These are phyloP conservation scores for Gynandropsis gynandra DNA, from an alignment of 345 rosid genomes.

Conservation along the genomic window DNA sequence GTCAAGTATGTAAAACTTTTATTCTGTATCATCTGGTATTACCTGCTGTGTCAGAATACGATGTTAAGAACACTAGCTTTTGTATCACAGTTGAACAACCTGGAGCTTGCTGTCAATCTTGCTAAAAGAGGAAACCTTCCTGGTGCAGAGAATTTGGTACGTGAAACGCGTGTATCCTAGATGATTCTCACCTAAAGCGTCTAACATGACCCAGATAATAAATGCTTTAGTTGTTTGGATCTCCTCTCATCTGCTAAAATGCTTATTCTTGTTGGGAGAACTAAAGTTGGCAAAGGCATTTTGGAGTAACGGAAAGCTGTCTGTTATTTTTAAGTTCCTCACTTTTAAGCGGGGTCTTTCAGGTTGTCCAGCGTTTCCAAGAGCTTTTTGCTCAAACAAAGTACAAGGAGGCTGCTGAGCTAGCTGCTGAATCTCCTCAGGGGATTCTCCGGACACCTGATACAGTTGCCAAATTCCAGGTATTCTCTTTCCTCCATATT, in stretches of 20 bases:
- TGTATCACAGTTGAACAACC: conserved; percentile 71
- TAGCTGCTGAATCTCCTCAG: conserved; percentile 99
- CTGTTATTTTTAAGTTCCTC: conserved; percentile 7
- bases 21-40: conserved; percentile 3
- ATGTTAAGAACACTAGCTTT: conserved; percentile 19
- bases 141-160: conserved; percentile 98
- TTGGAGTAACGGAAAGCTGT: conserved; percentile 1
- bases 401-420: conserved; percentile 99
- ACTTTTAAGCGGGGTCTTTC: conserved; percentile 25
- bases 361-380: conserved; percentile 99
- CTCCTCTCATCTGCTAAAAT: too few relatives aligned
- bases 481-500: conserved; percentile 27
- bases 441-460: conserved; percentile 97
- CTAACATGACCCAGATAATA: not conserved
- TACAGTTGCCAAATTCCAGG: conserved; percentile 99
- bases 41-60: not conserved
- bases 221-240: conserved; percentile 11
- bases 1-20: conserved; percentile 60
- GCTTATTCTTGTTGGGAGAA: conserved; percentile 14
- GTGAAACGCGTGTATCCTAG: conserved; percentile 18
- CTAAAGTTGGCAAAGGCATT: conserved; percentile 4
- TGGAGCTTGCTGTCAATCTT: conserved; percentile 98
- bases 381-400: conserved; percentile 97
- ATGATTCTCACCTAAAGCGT: not conserved
- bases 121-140: conserved; percentile 99